Base-by-base conservation (phyloP, 805 yeast genomes). In the Suhomyces prunicola region DNA sequence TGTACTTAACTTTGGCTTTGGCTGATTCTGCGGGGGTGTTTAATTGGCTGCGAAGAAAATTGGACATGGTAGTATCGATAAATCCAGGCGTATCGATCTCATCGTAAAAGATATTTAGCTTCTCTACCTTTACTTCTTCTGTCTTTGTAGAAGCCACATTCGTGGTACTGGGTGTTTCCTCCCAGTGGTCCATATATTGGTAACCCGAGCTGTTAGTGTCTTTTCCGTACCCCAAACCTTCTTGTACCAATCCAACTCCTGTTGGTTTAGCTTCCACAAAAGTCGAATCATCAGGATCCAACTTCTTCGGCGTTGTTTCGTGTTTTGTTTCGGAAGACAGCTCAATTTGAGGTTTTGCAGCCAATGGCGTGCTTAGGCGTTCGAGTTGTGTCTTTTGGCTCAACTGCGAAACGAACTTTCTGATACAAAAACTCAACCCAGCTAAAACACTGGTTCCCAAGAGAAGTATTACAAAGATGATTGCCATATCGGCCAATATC, bases 401-500 rank as follows among this genome's bases (percentile, higher is more conserved):
- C 3, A 33, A 6, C 17, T n/a, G 36, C 17, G 17, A 33, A 6
- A 39, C 42, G 7, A 17, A 19, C 13, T 39, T 10, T 39, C 42
- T 39, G 19, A 19, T 19, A n/a, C 46, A 5, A 42, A 42, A 24
- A 5, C 27, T 12, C 7, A 42, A 4, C 17, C 59, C 62, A 3
- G 68, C 67, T 4, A 59, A 6, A 1, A 67, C 60, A 4, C 66
- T 53, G 8, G 63, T 56, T 7, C 46, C 50, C 31, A 67, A 58
- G 10, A 67, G 57, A 27, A 69, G 50, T 6, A 63, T 48, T 33
- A 67, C 44, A 48, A 66, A 68, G 8, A 67, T 61, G 51, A 67
- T 67, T 3, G 64, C 54, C 3, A 67, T 57, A 48, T 65, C 67
- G 12, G 71, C 60, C 5, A 69, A 48, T n/a, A 19, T 39, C 13